phyloP scores from a whole-genome alignment of 768 basidiomycete genomes.

The Suillus americanus region DNA sequence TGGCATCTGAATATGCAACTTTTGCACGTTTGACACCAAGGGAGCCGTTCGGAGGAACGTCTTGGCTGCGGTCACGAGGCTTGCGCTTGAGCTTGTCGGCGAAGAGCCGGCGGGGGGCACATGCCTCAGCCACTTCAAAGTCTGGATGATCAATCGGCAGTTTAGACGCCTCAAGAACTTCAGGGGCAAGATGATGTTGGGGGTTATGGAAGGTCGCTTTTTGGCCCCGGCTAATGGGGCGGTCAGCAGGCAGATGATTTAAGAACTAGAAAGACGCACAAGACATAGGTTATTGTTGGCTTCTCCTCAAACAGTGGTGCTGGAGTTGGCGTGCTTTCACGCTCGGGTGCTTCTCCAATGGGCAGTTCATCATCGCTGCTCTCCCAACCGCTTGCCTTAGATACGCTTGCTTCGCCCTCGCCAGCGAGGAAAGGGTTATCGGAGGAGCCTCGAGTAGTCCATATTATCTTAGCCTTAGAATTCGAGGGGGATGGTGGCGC shows the following conservation, averaged over 20 bases:
- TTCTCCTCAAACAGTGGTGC: constrained; percentile 45
- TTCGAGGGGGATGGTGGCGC: constrained; percentile 27
- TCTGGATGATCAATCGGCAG: constrained; percentile 66
- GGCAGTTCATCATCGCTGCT: constrained; percentile 37
- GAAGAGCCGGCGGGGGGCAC: constrained; percentile 61
- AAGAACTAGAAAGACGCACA: constrained; percentile 45
- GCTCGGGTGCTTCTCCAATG: constrained; percentile 32
- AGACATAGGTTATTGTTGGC: constrained; percentile 69
- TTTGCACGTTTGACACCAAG: constrained; percentile 18
- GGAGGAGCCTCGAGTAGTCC: constrained; percentile 58
- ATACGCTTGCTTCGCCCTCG: constrained; percentile 25
- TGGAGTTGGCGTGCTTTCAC: constrained; percentile 37
- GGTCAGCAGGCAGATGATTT: constrained; percentile 1
- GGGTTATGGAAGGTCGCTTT: constrained; percentile 65
- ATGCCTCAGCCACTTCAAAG: constrained; percentile 55
- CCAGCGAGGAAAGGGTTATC: constrained; percentile 69
- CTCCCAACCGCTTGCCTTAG: constrained; percentile 26
- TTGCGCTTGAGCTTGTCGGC: constrained; percentile 33
- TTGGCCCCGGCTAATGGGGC: constrained; percentile 59
- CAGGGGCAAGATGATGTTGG: constrained; percentile 50
- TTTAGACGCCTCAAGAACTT: constrained; percentile 40
- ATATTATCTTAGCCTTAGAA: constrained; percentile 33
- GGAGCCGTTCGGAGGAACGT: constrained; percentile 5
- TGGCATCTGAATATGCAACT: constrained; percentile 8
- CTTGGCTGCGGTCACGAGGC: constrained; percentile 23